Base-by-base conservation (phyloP, 176 grass and related monocot species). In the Zoysia japonica region DNA sequence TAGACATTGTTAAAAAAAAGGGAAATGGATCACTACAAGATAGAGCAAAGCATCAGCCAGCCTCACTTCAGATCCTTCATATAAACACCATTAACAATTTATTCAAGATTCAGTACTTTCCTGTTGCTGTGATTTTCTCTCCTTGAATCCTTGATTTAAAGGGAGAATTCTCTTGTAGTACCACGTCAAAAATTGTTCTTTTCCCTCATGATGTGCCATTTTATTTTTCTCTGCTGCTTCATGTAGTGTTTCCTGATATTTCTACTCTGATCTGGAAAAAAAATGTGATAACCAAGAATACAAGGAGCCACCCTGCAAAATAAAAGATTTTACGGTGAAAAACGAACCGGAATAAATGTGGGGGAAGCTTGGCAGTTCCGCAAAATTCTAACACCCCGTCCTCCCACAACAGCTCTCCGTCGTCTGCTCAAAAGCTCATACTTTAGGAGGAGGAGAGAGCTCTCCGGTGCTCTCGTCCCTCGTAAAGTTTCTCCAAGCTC, bases 341-440 rank as follows among this genome's bases (percentile, higher is more conserved):
- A 40, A 11, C 13, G 75, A 17, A 80, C 69, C 17, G 15, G 12
- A 84, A 84, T 84, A 88, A 84, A 78, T 67, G 78, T 79, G 61
- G 68, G 46, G 62, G 83, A 78, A 82, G 83, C 83, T 68, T 78
- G 83, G 73, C 87, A 82, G 87, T 89, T 82, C 67, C 83, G 83
- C 87, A 68, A 72, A 61, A 82, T 82, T 78, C 73, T 66, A 82
- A 82, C 71, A 28, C 28, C 2, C 5, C 16, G 28, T 28, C 17
- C 55, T 3, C 72, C 77, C 53, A 20, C 67, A 74, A 36, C 53
- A 63, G 65, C 56, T 60, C 84, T 50, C 74, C 67, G 41, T 66
- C 79, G 47, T 68, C 80, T 74, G 68, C 76, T 73, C 76, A 57
- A 20, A 73, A 83, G 78, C 70, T 86, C 12, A 80, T 86, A 84